Evolutionary conservation across 805 yeast species (phyloP).

Genomic region (Huiozyma sinensis): DNA sequence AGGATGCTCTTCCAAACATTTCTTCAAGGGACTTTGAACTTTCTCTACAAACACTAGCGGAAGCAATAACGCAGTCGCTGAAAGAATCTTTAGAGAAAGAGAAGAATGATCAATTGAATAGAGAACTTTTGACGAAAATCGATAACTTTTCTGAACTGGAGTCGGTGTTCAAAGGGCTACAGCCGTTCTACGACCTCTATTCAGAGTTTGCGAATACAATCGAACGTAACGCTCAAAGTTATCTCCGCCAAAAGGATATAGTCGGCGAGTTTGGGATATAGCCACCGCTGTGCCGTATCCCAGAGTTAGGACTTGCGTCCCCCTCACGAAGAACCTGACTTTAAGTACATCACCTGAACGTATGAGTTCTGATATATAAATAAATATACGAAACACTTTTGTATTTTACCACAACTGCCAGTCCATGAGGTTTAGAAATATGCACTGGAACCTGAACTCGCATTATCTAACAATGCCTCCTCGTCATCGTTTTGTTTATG

Average conservation of each 20-base stretch:
- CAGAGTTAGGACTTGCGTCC: too few relatives aligned
- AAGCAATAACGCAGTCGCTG: conserved; percentile 36
- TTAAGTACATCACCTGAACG: too few relatives aligned
- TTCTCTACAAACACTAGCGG: conserved; percentile 36
- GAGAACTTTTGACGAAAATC: conserved; percentile 33
- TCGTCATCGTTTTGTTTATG: conserved; percentile 16
- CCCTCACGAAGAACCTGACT: neutral
- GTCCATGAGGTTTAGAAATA: conserved; percentile 8
- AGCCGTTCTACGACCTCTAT: conserved; percentile 41
- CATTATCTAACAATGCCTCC: conserved; percentile 18
- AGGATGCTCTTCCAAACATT: conserved; percentile 10
- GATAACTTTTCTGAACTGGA: conserved; percentile 38
- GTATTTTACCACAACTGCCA: too few relatives aligned
- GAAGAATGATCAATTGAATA: conserved; percentile 17
- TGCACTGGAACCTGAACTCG: conserved; percentile 20
- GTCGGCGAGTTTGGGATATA: conserved; percentile 10
- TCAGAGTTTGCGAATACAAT: conserved; percentile 38
- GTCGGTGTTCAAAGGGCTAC: conserved; percentile 44
- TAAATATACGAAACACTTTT: neutral
- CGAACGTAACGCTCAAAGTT: conserved; percentile 28
- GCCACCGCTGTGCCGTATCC: neutral
- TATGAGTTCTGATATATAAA: neutral
- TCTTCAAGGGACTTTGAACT: conserved; percentile 27
- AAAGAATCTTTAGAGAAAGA: conserved; percentile 20
- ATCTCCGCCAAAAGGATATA: conserved; percentile 23